These are phyloP conservation scores for Aurifilum marmelostoma DNA, from an alignment of 2,329 filamentous ascomycete species.

Conservation along the genomic window DNA sequence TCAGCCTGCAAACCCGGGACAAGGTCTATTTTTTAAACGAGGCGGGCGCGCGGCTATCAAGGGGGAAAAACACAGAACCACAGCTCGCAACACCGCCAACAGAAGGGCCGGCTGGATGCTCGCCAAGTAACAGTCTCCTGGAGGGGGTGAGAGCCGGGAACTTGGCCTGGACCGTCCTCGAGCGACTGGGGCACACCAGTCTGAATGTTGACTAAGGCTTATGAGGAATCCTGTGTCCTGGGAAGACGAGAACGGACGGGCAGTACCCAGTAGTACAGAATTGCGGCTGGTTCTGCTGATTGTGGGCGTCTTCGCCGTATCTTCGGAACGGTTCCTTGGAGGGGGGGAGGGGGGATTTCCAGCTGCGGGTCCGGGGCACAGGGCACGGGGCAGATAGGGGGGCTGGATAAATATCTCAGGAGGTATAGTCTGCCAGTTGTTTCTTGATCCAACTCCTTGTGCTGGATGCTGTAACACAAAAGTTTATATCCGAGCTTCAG, in stretches of 20 bases:
- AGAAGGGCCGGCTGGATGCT: background rate
- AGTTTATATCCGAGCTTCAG: background rate
- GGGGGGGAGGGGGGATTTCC: background rate
- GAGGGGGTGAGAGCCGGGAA: background rate
- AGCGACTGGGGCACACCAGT: background rate
- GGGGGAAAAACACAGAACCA: background rate
- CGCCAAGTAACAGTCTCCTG: background rate
- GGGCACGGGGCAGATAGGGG: conserved; percentile 22
- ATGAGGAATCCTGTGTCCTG: background rate
- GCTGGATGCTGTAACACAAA: background rate
- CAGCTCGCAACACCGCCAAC: background rate
- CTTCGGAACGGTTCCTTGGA: background rate
- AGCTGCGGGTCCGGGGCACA: conserved; percentile 12
- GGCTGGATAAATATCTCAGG: conserved; percentile 25
- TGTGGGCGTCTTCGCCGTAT: conserved; percentile 6
- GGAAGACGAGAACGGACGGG: background rate
- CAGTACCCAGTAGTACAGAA: background rate
- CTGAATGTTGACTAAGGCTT: conserved; percentile 6
- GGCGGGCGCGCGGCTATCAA: background rate
- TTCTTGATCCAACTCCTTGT: background rate
- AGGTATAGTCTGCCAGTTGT: conserved; percentile 12
- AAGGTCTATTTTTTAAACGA: background rate
- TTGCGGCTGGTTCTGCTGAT: conserved; percentile 10
- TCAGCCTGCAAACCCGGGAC: conserved; percentile 1
- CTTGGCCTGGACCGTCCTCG: background rate